Evolutionary conservation across 2,329 filamentous ascomycete genomes (phyloP), one percentile per base, ranked within the genome.

Genomic region (Triangularia setosa): DNA sequence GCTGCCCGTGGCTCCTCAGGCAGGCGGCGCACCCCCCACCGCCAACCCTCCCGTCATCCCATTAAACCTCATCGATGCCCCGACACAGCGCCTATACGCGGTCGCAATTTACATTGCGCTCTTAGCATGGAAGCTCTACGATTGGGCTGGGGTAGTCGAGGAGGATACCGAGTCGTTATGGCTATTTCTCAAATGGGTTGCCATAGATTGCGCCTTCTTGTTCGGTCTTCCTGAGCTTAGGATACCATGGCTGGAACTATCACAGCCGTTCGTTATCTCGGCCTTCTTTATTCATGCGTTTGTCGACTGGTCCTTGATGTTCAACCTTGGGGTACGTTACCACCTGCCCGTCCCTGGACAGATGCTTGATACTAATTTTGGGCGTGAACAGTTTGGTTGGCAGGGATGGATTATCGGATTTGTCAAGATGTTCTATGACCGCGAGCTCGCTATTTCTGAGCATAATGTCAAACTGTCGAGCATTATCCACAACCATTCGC

Each of bases 231-330:
- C 96, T 18, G 86, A 90, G 69, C 77, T 99, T 71, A 87, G 91
- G 75, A 97, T 99, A 83, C 95, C 95, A 64, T 99, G 95, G 96
- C 82, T 99, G 64, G 93, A 98, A 80, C 92, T 94, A 80, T 92
- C 91, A 53, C 90, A 91, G 72, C 84, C 86, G 35, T 88, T 88
- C 0, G 90, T 91, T 61, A 84, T 90, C 52, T 80, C 85, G 30
- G 78, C 93, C 23, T 96, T 95, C 73, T 76, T 90, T 56, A 70
- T 83, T 3, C 93, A 97, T 75, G 84, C 89, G 2, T 74, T 90
- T 1, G 76, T 91, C 60, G 92, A 97, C 79, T 90, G 88, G 70
- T 88, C 96, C 80, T 79, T 97, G 70, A 97, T 97, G 93, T 96
- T 97, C 76, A 90, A 92, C 68, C 89, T 98, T 66, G 89, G 90